A percentile compares a stretch with the other conserved stretches of the same genome.
Conservation (phyloP, 140 eudicot species). For the Flaveria floridana region DNA sequence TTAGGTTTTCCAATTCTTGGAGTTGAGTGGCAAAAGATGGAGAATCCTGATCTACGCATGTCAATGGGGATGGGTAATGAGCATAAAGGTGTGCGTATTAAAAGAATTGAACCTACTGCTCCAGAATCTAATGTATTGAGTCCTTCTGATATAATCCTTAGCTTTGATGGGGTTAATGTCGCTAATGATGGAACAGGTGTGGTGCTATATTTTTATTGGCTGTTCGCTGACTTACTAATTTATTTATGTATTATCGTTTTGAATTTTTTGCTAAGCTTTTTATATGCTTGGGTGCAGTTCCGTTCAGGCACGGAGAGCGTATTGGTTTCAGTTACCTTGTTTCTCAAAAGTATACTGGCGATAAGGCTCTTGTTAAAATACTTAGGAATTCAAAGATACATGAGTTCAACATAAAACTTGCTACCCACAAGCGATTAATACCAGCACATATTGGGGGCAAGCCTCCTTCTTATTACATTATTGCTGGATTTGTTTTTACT, state of each 20-base stretch:
- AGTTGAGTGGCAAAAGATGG: constrained; percentile 80
- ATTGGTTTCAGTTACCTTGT: constrained; percentile 73
- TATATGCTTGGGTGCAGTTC: constrained; percentile 44
- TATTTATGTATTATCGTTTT: not conserved
- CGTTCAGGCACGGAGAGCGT: constrained; percentile 80
- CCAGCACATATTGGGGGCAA: constrained; percentile 61
- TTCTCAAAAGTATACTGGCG: constrained; percentile 64
- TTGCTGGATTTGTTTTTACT: constrained; percentile 67
- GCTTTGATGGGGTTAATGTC: constrained; percentile 66
- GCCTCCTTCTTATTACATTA: constrained; percentile 67
- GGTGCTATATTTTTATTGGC: not conserved
- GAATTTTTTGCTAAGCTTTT: constrained; percentile 3
- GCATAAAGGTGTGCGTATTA: constrained; percentile 65
- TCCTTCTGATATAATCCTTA: constrained; percentile 62
- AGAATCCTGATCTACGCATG: constrained; percentile 59
- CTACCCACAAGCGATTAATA: constrained; percentile 56
- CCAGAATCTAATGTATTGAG: constrained; percentile 57
- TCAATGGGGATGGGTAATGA: constrained; percentile 64
- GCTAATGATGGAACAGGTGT: constrained; percentile 84
- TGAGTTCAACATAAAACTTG: constrained; percentile 56
- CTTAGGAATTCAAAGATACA: constrained; percentile 47
- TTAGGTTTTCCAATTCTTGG: constrained; percentile 74
- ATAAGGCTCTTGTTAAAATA: constrained; percentile 59
- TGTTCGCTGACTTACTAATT: not conserved
- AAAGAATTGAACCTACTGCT: constrained; percentile 73